phyloP scores from a whole-genome alignment of 2,329 filamentous ascomycete genomes.

The Hypoxylon sp. region DNA sequence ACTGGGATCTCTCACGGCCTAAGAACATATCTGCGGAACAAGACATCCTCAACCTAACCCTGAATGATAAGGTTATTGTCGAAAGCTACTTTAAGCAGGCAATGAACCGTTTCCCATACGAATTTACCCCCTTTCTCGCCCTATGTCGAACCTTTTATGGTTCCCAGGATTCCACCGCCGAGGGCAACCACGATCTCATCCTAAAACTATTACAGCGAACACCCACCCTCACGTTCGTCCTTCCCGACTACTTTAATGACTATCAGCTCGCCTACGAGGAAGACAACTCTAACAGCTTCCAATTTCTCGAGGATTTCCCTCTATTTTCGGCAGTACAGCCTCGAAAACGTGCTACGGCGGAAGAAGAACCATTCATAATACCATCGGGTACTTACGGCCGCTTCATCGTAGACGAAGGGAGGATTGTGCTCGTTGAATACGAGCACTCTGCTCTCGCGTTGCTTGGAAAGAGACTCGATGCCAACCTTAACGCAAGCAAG shows the following conservation, averaged over 20 bases:
- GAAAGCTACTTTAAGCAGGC: constrained; percentile 71
- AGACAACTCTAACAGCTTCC: constrained; percentile 82
- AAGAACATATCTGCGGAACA: constrained; percentile 50
- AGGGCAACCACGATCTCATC: constrained; percentile 56
- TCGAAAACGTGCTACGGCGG: constrained; percentile 54
- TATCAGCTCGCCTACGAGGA: constrained; percentile 86
- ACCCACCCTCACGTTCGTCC: constrained; percentile 76
- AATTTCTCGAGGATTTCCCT: constrained; percentile 69
- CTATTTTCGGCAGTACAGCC: constrained; percentile 64
- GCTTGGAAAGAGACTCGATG: constrained; percentile 78
- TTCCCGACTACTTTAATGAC: constrained; percentile 75
- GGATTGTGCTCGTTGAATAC: constrained; percentile 79
- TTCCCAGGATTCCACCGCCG: constrained; percentile 49
- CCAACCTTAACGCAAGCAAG: constrained; percentile 66
- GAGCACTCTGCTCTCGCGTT: constrained; percentile 82
- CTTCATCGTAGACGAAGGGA: constrained; percentile 80
- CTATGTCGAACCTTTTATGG: constrained; percentile 73
- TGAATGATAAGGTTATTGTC: constrained; percentile 66
- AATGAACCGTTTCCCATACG: constrained; percentile 82
- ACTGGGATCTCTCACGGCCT: constrained; percentile 60
- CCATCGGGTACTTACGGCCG: constrained; percentile 72
- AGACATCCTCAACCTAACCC: constrained; percentile 52
- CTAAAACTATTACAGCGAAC: constrained; percentile 73
- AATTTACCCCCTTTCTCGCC: constrained; percentile 79
- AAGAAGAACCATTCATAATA: constrained; percentile 67